phyloP scores from a whole-genome alignment of 2,329 filamentous ascomycete genomes.

The Zymoseptoria ardabiliae region DNA sequence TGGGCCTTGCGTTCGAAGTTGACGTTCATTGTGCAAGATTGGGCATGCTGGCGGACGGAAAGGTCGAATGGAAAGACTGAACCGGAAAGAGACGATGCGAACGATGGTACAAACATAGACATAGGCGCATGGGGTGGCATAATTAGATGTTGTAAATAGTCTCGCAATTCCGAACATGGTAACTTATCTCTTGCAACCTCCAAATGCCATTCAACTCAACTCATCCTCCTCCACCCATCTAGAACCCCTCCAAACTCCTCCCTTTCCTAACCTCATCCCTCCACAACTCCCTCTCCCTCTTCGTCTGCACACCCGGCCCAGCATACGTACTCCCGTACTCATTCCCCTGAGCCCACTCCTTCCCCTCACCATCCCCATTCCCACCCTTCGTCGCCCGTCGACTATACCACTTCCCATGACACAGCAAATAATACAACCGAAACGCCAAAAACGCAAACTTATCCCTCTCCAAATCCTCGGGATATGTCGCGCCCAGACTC shows the following conservation, averaged over 20 bases:
- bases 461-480: slow-evolving; percentile 55
- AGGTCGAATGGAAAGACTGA: no score
- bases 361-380: slow-evolving; percentile 41
- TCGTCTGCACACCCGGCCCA: slow-evolving; percentile 49
- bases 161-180: neutral
- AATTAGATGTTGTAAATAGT: neutral
- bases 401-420: slow-evolving; percentile 56
- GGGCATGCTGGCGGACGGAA: no score
- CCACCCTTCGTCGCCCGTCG: slow-evolving; percentile 29
- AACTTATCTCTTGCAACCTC: neutral
- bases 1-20: no score
- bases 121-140: neutral
- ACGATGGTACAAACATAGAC: neutral
- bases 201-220: no score
- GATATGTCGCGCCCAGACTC: slow-evolving; percentile 58
- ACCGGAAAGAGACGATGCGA: neutral
- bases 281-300: slow-evolving; percentile 49
- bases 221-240: neutral
- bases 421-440: slow-evolving; percentile 53
- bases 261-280: slow-evolving; percentile 38
- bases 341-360: slow-evolving; percentile 49
- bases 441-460: slow-evolving; percentile 55
- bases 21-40: no score
- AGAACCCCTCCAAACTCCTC: slow-evolving; percentile 23
- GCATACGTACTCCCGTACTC: slow-evolving; percentile 53